A percentile compares a stretch with the other conserved stretches of the same genome.
Conservation (phyloP, 2,329 filamentous ascomycete genomes). For the Myriosclerotinia curreyana region DNA sequence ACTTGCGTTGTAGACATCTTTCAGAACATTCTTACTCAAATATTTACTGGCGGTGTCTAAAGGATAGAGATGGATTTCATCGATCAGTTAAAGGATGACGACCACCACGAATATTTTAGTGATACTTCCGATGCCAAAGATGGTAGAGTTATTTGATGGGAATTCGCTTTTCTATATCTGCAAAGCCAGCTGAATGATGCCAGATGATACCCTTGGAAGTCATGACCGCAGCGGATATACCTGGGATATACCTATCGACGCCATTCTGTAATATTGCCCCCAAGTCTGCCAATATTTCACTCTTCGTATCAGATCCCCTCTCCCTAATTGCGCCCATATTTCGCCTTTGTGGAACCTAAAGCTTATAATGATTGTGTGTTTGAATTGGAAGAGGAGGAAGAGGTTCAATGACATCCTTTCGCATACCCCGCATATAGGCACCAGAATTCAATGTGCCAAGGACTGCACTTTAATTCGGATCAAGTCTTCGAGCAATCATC, state of each 20-base stretch:
- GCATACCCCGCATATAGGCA: no score
- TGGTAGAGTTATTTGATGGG: not conserved
- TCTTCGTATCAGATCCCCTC: no score
- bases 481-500: no score
- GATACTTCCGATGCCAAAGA: conserved; percentile 29
- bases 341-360: no score
- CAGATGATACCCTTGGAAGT: conserved; percentile 23
- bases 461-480: no score
- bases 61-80: conserved; percentile 21
- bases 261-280: conserved; percentile 14
- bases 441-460: no score
- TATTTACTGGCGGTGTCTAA: conserved; percentile 13
- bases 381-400: no score
- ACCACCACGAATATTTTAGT: conserved; percentile 27
- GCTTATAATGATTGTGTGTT: no score
- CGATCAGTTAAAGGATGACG: conserved; percentile 25
- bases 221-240: conserved; percentile 24
- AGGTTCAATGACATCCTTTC: no score
- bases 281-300: conserved; percentile 29
- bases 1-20: conserved; percentile 20
- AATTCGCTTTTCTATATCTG: not conserved
- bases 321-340: no score
- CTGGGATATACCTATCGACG: conserved; percentile 22
- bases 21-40: conserved; percentile 11
- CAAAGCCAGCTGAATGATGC: conserved; percentile 18